Evolutionary conservation across 805 yeast species (phyloP).

Genomic region (Saturnispora bothae): DNA sequence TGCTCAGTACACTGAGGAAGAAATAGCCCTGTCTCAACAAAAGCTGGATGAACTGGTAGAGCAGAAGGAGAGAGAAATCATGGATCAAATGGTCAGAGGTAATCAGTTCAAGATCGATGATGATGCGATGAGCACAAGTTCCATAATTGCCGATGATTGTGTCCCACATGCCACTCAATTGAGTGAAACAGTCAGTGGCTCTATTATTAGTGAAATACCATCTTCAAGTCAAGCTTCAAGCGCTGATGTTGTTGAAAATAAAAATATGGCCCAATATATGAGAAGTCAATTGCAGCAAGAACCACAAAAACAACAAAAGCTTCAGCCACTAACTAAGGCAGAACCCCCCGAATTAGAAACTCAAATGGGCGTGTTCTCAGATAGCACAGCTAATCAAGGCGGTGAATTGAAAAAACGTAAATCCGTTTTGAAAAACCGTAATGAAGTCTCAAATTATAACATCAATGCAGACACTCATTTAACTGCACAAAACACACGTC

Average conservation of each 20-base stretch:
- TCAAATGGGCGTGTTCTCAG: neutral
- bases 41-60: constrained; percentile 21
- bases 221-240: neutral
- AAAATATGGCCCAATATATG: constrained; percentile 36
- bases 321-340: neutral
- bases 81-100: constrained; percentile 16
- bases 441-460: constrained; percentile 9
- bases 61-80: constrained; percentile 20
- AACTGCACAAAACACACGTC: constrained; percentile 70
- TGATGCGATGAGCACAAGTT: constrained; percentile 5
- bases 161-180: neutral
- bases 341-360: neutral
- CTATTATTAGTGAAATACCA: neutral
- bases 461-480: constrained; percentile 27
- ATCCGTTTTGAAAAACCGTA: constrained; percentile 38
- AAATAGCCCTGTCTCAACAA: constrained; percentile 20
- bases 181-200: neutral
- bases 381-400: neutral
- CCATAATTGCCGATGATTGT: neutral
- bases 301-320: neutral
- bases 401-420: constrained; percentile 22
- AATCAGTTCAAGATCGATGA: constrained; percentile 15
- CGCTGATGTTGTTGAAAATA: neutral
- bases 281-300: constrained; percentile 24
- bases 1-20: constrained; percentile 17